These are phyloP conservation scores for Pseudocercospora musae DNA, from an alignment of 2,329 filamentous ascomycete species.

Conservation along the genomic window DNA sequence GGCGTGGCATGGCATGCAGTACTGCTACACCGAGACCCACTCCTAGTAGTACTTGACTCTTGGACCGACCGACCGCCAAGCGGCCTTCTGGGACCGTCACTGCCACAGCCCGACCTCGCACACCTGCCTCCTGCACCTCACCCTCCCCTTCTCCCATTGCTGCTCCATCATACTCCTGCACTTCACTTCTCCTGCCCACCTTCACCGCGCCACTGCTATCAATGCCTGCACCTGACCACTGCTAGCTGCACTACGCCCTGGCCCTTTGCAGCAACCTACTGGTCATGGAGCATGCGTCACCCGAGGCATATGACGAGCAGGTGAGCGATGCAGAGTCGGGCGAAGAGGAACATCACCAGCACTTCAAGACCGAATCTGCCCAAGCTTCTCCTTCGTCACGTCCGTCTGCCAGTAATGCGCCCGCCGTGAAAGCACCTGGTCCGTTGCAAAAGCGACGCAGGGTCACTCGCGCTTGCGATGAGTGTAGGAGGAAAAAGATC, in stretches of 20 bases:
- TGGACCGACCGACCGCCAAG: neutral
- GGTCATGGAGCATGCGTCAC: slow-evolving; percentile 32
- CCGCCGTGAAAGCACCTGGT: slow-evolving; percentile 23
- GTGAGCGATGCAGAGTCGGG: slow-evolving; percentile 31
- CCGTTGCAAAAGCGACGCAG: slow-evolving; percentile 66
- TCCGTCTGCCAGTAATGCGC: slow-evolving; percentile 18
- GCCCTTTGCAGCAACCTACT: neutral
- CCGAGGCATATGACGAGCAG: slow-evolving; percentile 34
- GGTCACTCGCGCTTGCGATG: slow-evolving; percentile 84
- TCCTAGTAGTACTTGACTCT: slow-evolving; percentile 1
- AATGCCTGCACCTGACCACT: neutral
- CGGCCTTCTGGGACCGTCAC: neutral
- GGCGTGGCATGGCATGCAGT: neutral
- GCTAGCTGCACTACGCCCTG: neutral
- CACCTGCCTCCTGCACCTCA: neutral
- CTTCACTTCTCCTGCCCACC: neutral
- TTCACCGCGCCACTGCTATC: neutral
- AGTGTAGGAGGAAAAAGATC: slow-evolving; percentile 69
- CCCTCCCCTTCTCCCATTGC: neutral
- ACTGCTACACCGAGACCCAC: slow-evolving; percentile 3
- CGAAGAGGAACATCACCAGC: slow-evolving; percentile 27
- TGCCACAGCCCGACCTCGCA: neutral
- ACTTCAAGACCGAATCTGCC: slow-evolving; percentile 31
- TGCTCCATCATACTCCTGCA: neutral
- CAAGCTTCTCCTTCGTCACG: slow-evolving; percentile 25